Evolutionary conservation across 2,329 filamentous ascomycete genomes (phyloP).

Genomic region (Colletotrichum melonis): DNA sequence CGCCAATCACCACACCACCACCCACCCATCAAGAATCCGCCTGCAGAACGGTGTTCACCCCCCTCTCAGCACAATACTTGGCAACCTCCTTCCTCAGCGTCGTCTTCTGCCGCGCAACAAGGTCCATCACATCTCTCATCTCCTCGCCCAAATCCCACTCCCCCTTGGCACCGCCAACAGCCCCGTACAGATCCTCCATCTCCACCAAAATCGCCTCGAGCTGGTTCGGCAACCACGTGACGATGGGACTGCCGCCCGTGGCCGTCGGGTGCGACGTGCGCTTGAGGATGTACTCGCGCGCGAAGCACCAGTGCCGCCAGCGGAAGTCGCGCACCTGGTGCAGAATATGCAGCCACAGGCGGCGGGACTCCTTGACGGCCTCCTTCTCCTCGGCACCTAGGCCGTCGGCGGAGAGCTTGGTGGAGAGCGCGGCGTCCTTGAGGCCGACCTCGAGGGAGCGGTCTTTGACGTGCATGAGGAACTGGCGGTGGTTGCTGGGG

Average conservation of each 20-base stretch:
- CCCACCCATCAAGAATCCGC: neutral
- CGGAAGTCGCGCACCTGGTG: constrained; percentile 85
- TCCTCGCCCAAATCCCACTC: constrained; percentile 56
- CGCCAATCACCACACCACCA: neutral
- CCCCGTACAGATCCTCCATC: constrained; percentile 70
- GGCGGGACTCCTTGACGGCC: constrained; percentile 64
- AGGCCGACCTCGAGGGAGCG: constrained; percentile 62
- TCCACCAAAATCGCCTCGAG: constrained; percentile 78
- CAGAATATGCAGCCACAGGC: constrained; percentile 73
- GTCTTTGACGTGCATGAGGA: constrained; percentile 77
- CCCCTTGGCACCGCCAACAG: constrained; percentile 54
- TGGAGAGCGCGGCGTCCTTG: constrained; percentile 66
- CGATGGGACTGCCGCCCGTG: constrained; percentile 84
- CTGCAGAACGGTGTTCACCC: constrained; percentile 44
- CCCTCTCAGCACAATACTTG: constrained; percentile 77
- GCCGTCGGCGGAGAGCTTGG: constrained; percentile 37
- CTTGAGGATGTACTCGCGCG: constrained; percentile 86
- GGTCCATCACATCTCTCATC: constrained; percentile 74
- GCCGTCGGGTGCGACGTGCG: constrained; percentile 80
- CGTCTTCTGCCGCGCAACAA: constrained; percentile 70
- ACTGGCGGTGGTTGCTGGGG: constrained; percentile 88
- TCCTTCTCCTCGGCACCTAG: constrained; percentile 43
- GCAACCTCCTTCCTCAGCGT: constrained; percentile 79
- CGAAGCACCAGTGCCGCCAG: constrained; percentile 89
- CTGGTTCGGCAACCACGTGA: constrained; percentile 88